Evolutionary conservation across 495 filamentous ascomycete species (phyloP), one percentile per base, ranked within the genome.

Genomic region (Cercophora samala): DNA sequence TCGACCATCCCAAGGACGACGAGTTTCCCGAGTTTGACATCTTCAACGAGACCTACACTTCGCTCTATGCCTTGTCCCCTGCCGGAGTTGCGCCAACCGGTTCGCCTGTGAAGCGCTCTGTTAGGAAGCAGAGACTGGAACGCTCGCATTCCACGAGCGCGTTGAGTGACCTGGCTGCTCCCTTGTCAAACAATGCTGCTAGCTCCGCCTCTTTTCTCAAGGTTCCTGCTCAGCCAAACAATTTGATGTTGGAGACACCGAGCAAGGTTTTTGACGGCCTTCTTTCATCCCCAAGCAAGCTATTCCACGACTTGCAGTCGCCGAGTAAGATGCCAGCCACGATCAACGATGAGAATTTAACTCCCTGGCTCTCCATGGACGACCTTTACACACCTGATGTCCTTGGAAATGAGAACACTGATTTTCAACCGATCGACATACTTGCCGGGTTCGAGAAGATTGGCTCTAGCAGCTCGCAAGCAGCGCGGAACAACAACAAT

Each of bases 361-460:
- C 72, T 5, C 76, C 74, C 17, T 86, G 68, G 75, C 70, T 74
- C 74, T 78, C 70, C n/a, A 67, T 81, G 23, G 86, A 88, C 29
- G 86, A 84, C 32, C 82, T 85, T 56, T 86, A 83, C 69, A 77
- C 80, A 8, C 69, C 80, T 0, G 86, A 85, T 6, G 81, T 84
- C 67, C 76, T 86, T 24, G 37, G 26, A 29, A 8, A 46, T 2
- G 79, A 81, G 5, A 83, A 92, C 54, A 86, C 87, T 60, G 90
- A 91, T 62, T 84, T 88, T 22, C 82, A 87, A 37, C 90, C 89
- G 1, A 83, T 96, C 58, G 93, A 97, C 77, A 88, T 98, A 64
- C 83, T 93, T 62, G 90, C 93, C 74, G 93, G 92, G 6, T 97
- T 97, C 72, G 89, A 92, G 75, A 93, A 92, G 77, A 97, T 97